Percentiles rank a stretch among this genome's conserved stretches.
Evolutionary conservation across 768 basidiomycete genomes (phyloP).

Genomic region (Guyanaporus albipodus): DNA sequence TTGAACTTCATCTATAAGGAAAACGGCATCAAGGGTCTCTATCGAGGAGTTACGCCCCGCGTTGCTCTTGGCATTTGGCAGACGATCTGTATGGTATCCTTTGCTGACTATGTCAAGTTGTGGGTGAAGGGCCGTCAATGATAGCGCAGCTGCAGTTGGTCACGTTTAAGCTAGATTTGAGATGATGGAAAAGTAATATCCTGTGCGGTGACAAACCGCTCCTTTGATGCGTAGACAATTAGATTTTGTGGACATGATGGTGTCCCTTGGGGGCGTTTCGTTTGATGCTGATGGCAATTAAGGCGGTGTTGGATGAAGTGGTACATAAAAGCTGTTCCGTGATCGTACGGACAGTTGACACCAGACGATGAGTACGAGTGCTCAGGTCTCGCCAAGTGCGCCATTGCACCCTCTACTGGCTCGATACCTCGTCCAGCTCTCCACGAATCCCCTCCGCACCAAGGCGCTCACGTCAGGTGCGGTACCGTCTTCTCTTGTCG

Average conservation of each 20-base stretch:
- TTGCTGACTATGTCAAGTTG: conserved; percentile 92
- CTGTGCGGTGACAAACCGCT: conserved; percentile 19
- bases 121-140: conserved; percentile 55
- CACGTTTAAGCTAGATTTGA: conserved; percentile 3
- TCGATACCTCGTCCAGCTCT: conserved; percentile 68
- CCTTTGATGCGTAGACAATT: background rate
- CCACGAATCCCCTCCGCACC: conserved; percentile 68
- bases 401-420: conserved; percentile 48
- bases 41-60: conserved; percentile 96
- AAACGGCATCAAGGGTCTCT: conserved; percentile 94
- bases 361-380: no score
- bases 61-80: conserved; percentile 97
- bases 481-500: no score
- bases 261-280: no score
- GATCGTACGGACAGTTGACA: no score
- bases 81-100: conserved; percentile 98
- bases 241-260: no score
- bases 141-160: conserved; percentile 10
- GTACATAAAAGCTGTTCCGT: no score
- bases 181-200: conserved; percentile 24
- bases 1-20: conserved; percentile 93
- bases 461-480: conserved; percentile 76
- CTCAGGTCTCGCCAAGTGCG: conserved; percentile 15
- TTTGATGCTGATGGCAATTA: background rate
- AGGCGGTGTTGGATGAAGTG: conserved; percentile 1